Conservation (phyloP, 2,329 filamentous ascomycete species). For the Harringtonia aguacate region DNA sequence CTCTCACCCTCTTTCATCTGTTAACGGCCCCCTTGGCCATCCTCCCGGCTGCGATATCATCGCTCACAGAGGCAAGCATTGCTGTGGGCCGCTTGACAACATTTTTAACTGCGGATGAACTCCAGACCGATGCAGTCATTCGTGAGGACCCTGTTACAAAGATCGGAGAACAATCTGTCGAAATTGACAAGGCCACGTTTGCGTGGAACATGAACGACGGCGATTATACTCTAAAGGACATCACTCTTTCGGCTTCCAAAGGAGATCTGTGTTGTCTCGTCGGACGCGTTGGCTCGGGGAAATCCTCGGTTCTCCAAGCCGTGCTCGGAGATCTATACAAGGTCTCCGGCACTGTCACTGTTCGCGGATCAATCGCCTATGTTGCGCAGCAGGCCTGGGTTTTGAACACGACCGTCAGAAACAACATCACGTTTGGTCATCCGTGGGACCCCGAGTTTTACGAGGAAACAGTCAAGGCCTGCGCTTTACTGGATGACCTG, state of each 20-base stretch:
- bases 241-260: slow-evolving; percentile 82
- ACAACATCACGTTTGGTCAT: slow-evolving; percentile 96
- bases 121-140: slow-evolving; percentile 74
- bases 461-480: slow-evolving; percentile 83
- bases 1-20: slow-evolving; percentile 84
- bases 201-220: slow-evolving; percentile 85
- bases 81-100: slow-evolving; percentile 76
- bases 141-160: slow-evolving; percentile 60
- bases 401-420: slow-evolving; percentile 93
- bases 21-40: slow-evolving; percentile 91
- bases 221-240: slow-evolving; percentile 63
- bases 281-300: slow-evolving; percentile 83
- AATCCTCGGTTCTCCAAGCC: slow-evolving; percentile 83
- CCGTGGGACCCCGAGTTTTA: slow-evolving; percentile 91
- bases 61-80: slow-evolving; percentile 92
- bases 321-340: slow-evolving; percentile 92
- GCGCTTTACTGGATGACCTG: slow-evolving; percentile 85
- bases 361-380: slow-evolving; percentile 79
- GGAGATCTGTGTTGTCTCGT: slow-evolving; percentile 90
- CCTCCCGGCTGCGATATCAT: slow-evolving; percentile 94
- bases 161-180: slow-evolving; percentile 76
- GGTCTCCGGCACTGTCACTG: slow-evolving; percentile 66
- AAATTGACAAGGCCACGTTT: slow-evolving; percentile 76
- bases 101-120: slow-evolving; percentile 79
- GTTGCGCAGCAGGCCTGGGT: slow-evolving; percentile 93